Base-by-base conservation (phyloP, 163 green algal genomes). In the Scenedesmus sp. region DNA sequence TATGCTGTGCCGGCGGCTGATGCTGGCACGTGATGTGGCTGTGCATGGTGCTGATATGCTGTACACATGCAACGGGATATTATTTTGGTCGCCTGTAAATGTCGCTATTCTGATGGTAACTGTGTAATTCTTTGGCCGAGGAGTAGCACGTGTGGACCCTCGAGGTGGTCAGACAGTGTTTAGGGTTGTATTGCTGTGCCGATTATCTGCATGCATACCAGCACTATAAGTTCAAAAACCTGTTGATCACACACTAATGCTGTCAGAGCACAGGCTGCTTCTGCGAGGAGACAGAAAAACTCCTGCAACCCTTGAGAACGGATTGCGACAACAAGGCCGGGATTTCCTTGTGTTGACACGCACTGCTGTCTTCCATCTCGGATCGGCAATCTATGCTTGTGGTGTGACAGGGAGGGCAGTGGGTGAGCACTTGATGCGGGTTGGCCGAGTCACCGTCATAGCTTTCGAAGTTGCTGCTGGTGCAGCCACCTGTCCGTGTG, bases 381-480 rank as follows among this genome's bases (percentile, higher is more conserved):
- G 30, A 22, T 76, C 65, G 30, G 12, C 10, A 16, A 40, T 37
- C 9, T 40, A 18, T 10, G 20, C 0, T 16, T 40, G 37, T 3
- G 40, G 5, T 40, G 40, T 76, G 65, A 76, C 65, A 76, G 40
- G 30, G 65, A 40, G 30, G 30, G 30, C 65, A 76, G 65, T 76
- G 65, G 65, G 65, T 76, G 65, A 76, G 65, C 30, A 76, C 65
- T 30, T 24, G 4, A 40, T 76, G 65, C 30, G 20, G 30, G 0
- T 76, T 76, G 30, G 65, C 30, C 65, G 16, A 37, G 30, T 30
- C 65, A 76, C 65, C 65, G 65, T 76, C 65, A 76, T 40, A 20
- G 59, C 30, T 76, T 42, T 76, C 26, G 65, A 76, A 76, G 65
- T 76, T 76, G 65, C 65, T 76, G 65, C 30, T 76, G 65, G 37